Evolutionary conservation across 1,284 basidiomycete species (phyloP), one percentile per base, ranked within the genome.

Genomic region (Rhodotorula sp.): DNA sequence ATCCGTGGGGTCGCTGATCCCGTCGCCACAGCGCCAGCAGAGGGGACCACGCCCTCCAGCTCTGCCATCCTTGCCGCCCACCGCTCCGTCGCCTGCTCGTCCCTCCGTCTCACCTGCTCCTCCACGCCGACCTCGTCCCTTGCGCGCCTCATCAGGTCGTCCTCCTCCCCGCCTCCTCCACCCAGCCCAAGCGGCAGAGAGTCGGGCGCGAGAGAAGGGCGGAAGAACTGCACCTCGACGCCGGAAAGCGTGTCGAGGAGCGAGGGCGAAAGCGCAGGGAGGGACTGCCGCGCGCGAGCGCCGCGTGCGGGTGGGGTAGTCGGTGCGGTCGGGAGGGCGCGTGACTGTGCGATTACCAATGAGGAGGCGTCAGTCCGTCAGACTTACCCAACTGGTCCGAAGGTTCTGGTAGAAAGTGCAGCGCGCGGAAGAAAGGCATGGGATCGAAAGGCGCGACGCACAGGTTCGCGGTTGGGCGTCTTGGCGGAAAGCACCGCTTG

Each of bases 151-250:
- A 70, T 27, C 52, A 70, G 34, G 16, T 70, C 68, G 4, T 50
- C 57, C 53, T 60, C 64, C 21, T 66, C 12, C n/a, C 45, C 52
- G 8, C 46, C 46, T 8, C 9, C 25, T 3, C 54, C 48, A n/a
- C 23, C 49, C 50, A 7, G 16, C 16, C 14, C 23, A 41, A 7
- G 41, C 64, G 23, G n/a, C 54, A 23, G 12, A 7, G 45, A 34
- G 41, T 8, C 14, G 7, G 27, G 54, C 63, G 7, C 61, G 57
- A 59, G 52, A 5, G 53, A 56, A 1, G 61, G 56, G 7, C 60
- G 61, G 50, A 67, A 67, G 65, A 71, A 71, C 27, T 55, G 49
- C 0, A 71, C 50, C n/a, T 71, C 69, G 50, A 71, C 57, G 7
- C 69, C 69, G 48, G 52, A 52, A 12, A 66, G 23, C 3, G 54